Evolutionary conservation across 768 basidiomycete genomes (phyloP).

Genomic region (Phaffia tasmanica): DNA sequence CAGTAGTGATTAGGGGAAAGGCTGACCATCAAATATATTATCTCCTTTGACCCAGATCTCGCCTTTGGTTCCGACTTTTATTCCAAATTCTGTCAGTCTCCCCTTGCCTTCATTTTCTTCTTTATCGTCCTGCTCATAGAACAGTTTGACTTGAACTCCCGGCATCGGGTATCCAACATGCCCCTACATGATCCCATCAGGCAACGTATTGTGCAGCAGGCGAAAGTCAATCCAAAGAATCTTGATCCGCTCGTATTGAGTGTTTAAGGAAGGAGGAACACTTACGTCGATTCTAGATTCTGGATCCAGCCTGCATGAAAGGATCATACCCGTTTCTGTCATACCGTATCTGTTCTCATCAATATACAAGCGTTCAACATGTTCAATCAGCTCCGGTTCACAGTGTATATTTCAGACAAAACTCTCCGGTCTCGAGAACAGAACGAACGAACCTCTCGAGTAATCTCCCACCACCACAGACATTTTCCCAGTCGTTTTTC

Average conservation of each 20-base stretch:
- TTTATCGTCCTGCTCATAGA: constrained; percentile 26
- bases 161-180: constrained; percentile 34
- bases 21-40: constrained; percentile 31
- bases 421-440: constrained; percentile 29
- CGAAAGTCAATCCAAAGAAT: not conserved
- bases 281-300: constrained; percentile 29
- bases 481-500: constrained; percentile 32
- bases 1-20: not conserved
- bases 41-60: constrained; percentile 32
- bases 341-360: constrained; percentile 30
- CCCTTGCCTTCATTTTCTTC: constrained; percentile 26
- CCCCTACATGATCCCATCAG: constrained; percentile 26
- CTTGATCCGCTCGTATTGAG: not conserved
- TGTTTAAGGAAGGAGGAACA: constrained; percentile 1
- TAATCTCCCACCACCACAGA: constrained; percentile 29
- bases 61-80: constrained; percentile 28
- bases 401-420: not conserved
- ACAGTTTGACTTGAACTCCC: constrained; percentile 30
- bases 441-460: not conserved
- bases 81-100: too few relatives aligned
- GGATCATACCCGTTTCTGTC: constrained; percentile 34
- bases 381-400: not conserved
- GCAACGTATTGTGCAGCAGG: not conserved
- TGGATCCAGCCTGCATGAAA: constrained; percentile 27
- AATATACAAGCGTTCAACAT: not conserved